Base-by-base conservation (phyloP, 2,329 filamentous ascomycete genomes). In the Penicillium sp. region DNA sequence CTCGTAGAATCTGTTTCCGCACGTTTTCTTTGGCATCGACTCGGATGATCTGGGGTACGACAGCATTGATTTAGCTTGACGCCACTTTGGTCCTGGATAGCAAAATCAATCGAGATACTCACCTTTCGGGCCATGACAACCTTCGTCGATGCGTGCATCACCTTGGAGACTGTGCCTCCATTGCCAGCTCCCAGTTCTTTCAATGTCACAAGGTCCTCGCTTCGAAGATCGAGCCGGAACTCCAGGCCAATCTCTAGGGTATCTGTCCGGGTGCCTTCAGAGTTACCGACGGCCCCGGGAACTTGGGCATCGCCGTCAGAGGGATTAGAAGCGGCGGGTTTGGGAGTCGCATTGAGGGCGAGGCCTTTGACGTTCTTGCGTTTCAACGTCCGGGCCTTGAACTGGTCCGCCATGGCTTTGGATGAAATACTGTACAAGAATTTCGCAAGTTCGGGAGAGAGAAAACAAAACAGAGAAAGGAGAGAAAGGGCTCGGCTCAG, bases 91-190 rank as follows among this genome's bases (percentile, higher is more conserved):
- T 28, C 24, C 10, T 10, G 24, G 24, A 10, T 28, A 28, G 10
- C 24, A 10, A 10, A 10, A 10, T 28, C 10, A n/a, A 8, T 10
- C 9, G 14, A 49, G 23, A 31, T 14, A 44, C 70, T 56, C 73
- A 97, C 94, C 90, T 99, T 99, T 77, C 92, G 87, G 64, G 94
- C 94, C 94, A 99, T 99, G 64, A 95, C 85, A 16, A 94, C 95
- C 71, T 95, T 95, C 31, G 92, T 97, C 31, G 91, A 92, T 59
- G 92, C 86, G 79, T 99, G 93, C 79, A 89, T 90, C 69, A 99
- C 94, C 77, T 99, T 99, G 81, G 92, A 97, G 68, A 99, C 94
- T 18, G 94, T 97, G 54, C 94, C 94, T 69, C 94, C 94, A 79
- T 99, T 99, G 58, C 94, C 94, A 47, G 91, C 91, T 44, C 94